Evolutionary conservation across 352 stramenopile genomes (phyloP), one percentile per base, ranked within the genome.

Genomic region (Globisporangium paroecandrum): DNA sequence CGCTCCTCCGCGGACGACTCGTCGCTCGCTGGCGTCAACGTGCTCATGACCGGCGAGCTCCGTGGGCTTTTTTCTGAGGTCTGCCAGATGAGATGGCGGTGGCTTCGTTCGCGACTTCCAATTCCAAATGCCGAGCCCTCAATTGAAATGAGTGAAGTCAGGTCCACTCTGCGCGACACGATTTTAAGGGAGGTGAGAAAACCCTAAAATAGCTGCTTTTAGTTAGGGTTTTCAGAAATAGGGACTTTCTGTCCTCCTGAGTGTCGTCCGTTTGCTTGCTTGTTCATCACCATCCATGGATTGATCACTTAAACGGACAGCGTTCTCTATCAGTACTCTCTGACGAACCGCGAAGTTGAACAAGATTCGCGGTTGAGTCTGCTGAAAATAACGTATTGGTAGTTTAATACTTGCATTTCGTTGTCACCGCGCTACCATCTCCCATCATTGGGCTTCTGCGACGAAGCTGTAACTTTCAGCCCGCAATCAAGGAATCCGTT

Each of bases 1-100:
- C 68, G 68, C 43, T 55, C 68, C 12, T 36, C 67, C n/a, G 27
- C 32, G 47, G 34, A 51, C 20, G 46, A 43, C 0, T 15, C 53
- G 62, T 29, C 46, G 22, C 46, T 46, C 49, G 49, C 22, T 24
- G 43, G 13, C 27, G 22, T 43, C 2, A 43, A 34, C 20, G 47
- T 59, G 46, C 27, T 34, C 61, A 58, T 66, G 20, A 34, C 10
- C 12, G 13, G 24, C 34, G 10, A 51, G n/a, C 36, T 15, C 10
- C 20, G 29, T 62, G 56, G 9, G 56, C 12, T n/a, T 46, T 46
- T 49, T 24, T 51, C 43, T 51, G 43, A 51, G 43, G 43, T 51
- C 43, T 51, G 43, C 13, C 15, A 3, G 18, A 24, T 51, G 18
- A 24, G 18, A 51, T 51, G 18, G 18, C 43, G 43, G 55, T 61